Evolutionary conservation across 208 protist genomes (phyloP).

Genomic region (Trypanosoma vivax): DNA sequence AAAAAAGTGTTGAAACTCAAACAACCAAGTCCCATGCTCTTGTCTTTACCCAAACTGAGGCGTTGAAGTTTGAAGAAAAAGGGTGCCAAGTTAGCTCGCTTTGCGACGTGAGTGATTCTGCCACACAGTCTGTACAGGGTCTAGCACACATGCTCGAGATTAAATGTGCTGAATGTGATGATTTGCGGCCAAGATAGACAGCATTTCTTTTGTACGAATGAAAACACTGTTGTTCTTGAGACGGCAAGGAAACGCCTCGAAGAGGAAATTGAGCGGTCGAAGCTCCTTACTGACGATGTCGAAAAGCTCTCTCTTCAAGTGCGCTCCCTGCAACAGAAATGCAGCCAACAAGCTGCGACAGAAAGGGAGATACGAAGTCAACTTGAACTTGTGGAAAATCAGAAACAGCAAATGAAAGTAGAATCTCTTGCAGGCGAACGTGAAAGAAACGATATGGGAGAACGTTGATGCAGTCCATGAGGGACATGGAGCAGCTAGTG

Average conservation of each 20-base stretch:
- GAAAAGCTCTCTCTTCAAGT: constrained; percentile 64
- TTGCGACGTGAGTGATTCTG: constrained; percentile 10
- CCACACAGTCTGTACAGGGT: constrained; percentile 28
- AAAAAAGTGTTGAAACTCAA: constrained; percentile 18
- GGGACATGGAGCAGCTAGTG: constrained; percentile 68
- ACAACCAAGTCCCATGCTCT: constrained; percentile 4
- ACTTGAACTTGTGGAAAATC: constrained; percentile 31
- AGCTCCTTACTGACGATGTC: constrained; percentile 34
- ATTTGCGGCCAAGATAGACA: constrained; percentile 42
- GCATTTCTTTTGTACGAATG: constrained; percentile 43
- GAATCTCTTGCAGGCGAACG: constrained; percentile 32
- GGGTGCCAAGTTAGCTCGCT: constrained; percentile 31
- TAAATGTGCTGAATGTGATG: constrained; percentile 67
- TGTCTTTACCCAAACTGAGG: constrained; percentile 12
- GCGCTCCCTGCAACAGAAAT: constrained; percentile 61
- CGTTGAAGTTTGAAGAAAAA: constrained; percentile 10
- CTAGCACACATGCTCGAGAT: constrained; percentile 45
- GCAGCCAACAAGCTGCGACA: constrained; percentile 39
- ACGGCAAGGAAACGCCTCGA: constrained; percentile 32
- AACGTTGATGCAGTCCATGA: constrained; percentile 62
- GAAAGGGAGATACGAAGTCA: constrained; percentile 45
- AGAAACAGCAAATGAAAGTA: constrained; percentile 33
- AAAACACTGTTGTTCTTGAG: constrained; percentile 34
- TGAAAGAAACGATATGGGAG: constrained; percentile 43
- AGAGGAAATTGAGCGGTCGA: constrained; percentile 31